Evolutionary conservation across 2,329 filamentous ascomycete species (phyloP), one percentile per base, ranked within the genome.

Genomic region (Grosmannia huntii): DNA sequence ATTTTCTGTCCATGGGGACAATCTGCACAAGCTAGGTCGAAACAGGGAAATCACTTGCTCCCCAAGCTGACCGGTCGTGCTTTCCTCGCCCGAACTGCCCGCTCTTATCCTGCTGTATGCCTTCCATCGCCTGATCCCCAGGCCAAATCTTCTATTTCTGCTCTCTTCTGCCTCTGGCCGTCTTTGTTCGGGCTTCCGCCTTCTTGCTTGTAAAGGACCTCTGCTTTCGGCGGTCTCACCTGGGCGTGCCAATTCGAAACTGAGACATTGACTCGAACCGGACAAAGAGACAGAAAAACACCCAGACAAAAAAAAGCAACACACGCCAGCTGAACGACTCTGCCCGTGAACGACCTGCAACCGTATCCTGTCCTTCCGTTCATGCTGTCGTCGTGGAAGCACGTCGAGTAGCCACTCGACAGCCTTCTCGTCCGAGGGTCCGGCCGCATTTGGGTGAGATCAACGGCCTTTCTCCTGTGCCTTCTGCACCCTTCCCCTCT

Each of bases 191-290:
- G 28, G 14, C 41, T 52, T 28, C 48, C 25, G 48, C 48, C 48
- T 50, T n/a, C n/a, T 50, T 50, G 25, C 48, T 28, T 19, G 31
- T 44, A 38, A 54, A 27, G 56, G 25, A 21, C 49, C 21, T 41
- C 60, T 59, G 57, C 21, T 60, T 59, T 41, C 58, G 57, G 57
- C 53, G 6, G 61, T 59, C 57, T 57, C 53, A 62, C 57, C 54
- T 12, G n/a, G 27, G 21, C 41, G 25, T 36, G 25, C 23, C 41
- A 25, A 31, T 48, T 56, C 16, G 51, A 21, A 27, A 19, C 36
- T 60, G 56, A 61, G 58, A 61, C 60, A 62, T 19, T 31, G 25
- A 46, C 21, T 41, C 36, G 36, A 28, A 31, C 36, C 38, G 25
- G 21, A 57, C 36, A 57, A 53, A 48, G 41, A 53, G 25, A 14